These are phyloP conservation scores for Kokia cookei DNA, from an alignment of 441 rosid genomes.

Conservation along the genomic window DNA sequence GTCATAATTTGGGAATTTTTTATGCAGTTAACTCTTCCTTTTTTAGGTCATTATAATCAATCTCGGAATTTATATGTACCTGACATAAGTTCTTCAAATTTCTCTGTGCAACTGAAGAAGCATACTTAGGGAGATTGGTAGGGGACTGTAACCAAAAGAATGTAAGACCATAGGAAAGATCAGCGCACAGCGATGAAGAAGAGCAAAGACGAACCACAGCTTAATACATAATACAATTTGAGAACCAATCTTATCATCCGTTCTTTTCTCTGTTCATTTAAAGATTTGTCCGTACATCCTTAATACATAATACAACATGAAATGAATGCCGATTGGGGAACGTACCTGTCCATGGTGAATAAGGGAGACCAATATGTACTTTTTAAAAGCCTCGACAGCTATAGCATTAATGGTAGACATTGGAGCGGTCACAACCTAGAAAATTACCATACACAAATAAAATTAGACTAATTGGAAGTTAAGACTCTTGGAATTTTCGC, in stretches of 20 bases:
- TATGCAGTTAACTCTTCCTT: neutral
- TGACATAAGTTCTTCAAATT: slow-evolving; percentile 52
- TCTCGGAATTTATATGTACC: slow-evolving; percentile 25
- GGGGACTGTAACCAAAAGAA: slow-evolving; percentile 45
- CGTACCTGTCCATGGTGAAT: slow-evolving; percentile 79
- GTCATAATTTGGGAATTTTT: neutral
- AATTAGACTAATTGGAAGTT: neutral
- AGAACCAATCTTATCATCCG: neutral
- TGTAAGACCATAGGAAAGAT: slow-evolving; percentile 9
- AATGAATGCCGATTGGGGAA: neutral
- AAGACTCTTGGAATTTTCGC: neutral
- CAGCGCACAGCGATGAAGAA: neutral
- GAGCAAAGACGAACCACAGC: neutral
- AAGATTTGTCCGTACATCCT: neutral
- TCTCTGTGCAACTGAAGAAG: slow-evolving; percentile 79
- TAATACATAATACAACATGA: neutral
- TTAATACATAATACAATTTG: neutral
- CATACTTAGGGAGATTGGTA: slow-evolving; percentile 70
- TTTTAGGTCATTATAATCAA: neutral
- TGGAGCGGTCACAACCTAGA: slow-evolving; percentile 90
- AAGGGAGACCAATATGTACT: slow-evolving; percentile 78
- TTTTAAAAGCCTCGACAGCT: slow-evolving; percentile 88
- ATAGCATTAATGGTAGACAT: slow-evolving; percentile 72
- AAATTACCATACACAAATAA: slow-evolving; percentile 6
- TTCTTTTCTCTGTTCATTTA: neutral